phyloP scores from a whole-genome alignment of 306 rosid species.

The Malus sieversii region DNA sequence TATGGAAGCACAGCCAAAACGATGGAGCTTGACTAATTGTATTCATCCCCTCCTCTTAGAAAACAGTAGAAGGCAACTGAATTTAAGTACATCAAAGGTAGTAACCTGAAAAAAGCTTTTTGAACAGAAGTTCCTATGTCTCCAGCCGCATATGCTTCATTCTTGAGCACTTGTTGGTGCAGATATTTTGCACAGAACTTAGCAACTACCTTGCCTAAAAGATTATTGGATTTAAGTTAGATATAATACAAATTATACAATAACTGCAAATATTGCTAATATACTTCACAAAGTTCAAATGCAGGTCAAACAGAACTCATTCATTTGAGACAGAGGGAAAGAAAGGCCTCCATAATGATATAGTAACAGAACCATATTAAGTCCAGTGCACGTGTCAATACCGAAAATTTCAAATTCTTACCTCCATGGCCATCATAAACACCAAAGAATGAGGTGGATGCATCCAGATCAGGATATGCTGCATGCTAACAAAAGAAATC shows the following conservation, averaged over 20 bases:
- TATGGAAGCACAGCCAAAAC: not conserved
- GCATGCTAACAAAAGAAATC: slow-evolving; percentile 63
- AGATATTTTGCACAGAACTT: slow-evolving; percentile 94
- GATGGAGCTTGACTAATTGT: not conserved
- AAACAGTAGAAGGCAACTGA: slow-evolving; percentile 17
- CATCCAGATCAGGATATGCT: slow-evolving; percentile 86
- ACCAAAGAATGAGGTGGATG: slow-evolving; percentile 83
- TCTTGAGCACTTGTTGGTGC: slow-evolving; percentile 81
- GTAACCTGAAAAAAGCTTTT: slow-evolving; percentile 80
- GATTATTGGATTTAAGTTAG: slow-evolving; percentile 24
- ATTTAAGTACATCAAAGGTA: slow-evolving; percentile 11
- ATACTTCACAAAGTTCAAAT: not conserved
- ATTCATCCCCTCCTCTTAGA: not conserved
- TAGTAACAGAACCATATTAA: not conserved
- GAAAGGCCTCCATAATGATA: not conserved
- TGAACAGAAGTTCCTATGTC: slow-evolving; percentile 75
- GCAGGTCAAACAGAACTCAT: not conserved
- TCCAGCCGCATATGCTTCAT: slow-evolving; percentile 59
- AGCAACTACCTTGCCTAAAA: slow-evolving; percentile 93
- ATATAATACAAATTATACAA: slow-evolving; percentile 11
- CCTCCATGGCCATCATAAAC: slow-evolving; percentile 99
- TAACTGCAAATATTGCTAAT: not conserved
- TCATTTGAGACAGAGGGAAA: not conserved
- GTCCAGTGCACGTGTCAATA: slow-evolving; percentile 9
- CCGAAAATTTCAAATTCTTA: slow-evolving; percentile 33